Evolutionary conservation across 2,329 filamentous ascomycete species (phyloP), one percentile per base, ranked within the genome.

Genomic region (Chaetomiaceae sp.): DNA sequence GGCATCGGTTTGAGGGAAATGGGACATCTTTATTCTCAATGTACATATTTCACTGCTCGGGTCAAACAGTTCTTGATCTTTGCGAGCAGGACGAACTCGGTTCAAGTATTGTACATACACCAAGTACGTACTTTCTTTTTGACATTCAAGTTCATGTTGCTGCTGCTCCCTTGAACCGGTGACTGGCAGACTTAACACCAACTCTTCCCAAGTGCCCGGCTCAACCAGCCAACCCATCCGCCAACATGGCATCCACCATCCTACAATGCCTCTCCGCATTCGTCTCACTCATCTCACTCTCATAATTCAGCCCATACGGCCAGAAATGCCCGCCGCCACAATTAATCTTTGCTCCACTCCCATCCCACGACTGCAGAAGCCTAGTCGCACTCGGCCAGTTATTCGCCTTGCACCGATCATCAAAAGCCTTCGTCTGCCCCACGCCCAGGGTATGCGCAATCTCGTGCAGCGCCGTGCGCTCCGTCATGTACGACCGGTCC

Each of bases 391-490:
- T 65, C 2, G 72, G 64, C 75, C 75, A 77, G 59, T 74, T 61
- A 55, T 68, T 66, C 1, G 71, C 65, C 1, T 67, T 65, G 60
- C 75, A 77, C 31, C 62, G 59, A 12, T 55, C 47, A 53, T 73
- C 60, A 56, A 76, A 77, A 8, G 66, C 68, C 7, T 61, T 57
- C 4, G 72, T 75, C 65, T 72, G 71, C 0, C 75, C 75, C n/a
- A 77, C 66, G 3, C 75, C 75, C 5, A 77, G 69, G 1, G 74
- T 76, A 61, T 77, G 75, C 2, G 73, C 58, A 39, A 75, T 75
- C 65, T 77, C 75, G 59, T 77, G 75, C 61, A 77, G 66, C 5
- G 75, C 74, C 3, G 73, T 76, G 14, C 75, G 73, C 63, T 77
- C 72, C 44, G 63, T 76, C 75, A 77, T 77, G 66, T 74, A 77